Percentiles rank a stretch among this genome's conserved stretches.
Conservation (phyloP, 768 basidiomycete genomes). For the Pleurotus citrinopileatus region DNA sequence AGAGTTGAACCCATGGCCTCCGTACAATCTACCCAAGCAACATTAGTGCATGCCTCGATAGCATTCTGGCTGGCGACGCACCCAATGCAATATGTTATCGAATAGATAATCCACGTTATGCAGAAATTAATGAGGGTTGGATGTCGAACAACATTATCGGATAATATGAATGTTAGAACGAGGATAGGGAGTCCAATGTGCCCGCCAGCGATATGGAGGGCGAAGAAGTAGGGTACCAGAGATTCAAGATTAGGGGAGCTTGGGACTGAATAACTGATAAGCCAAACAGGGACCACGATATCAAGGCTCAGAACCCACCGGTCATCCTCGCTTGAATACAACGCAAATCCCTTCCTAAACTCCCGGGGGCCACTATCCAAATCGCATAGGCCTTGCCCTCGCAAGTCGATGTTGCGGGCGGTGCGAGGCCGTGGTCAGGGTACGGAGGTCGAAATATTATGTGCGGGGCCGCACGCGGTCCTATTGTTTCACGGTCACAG, state of each 20-base stretch:
- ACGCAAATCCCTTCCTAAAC: slow-evolving; percentile 3
- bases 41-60: slow-evolving; percentile 2
- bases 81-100: slow-evolving; percentile 49
- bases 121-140: slow-evolving; percentile 58
- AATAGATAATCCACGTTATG: slow-evolving; percentile 53
- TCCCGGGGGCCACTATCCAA: slow-evolving; percentile 5
- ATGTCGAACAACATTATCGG: slow-evolving; percentile 40
- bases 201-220: slow-evolving; percentile 48
- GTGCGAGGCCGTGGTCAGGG: slow-evolving; percentile 2
- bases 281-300: slow-evolving; percentile 9
- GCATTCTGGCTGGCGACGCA: slow-evolving; percentile 25
- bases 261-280: slow-evolving; percentile 1
- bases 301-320: not conserved
- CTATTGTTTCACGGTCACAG: slow-evolving; percentile 10
- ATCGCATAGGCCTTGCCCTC: not conserved
- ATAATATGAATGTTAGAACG: slow-evolving; percentile 40
- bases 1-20: slow-evolving; percentile 10
- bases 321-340: slow-evolving; percentile 1
- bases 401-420: not conserved
- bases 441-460: not conserved
- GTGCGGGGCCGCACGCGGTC: slow-evolving; percentile 7
- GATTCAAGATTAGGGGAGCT: slow-evolving; percentile 18
- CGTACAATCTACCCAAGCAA: slow-evolving; percentile 13
- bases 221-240: slow-evolving; percentile 38
- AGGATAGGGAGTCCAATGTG: slow-evolving; percentile 50